These are phyloP conservation scores for Euphorbia pulcherrima DNA, from an alignment of 345 rosid species.

Conservation along the genomic window DNA sequence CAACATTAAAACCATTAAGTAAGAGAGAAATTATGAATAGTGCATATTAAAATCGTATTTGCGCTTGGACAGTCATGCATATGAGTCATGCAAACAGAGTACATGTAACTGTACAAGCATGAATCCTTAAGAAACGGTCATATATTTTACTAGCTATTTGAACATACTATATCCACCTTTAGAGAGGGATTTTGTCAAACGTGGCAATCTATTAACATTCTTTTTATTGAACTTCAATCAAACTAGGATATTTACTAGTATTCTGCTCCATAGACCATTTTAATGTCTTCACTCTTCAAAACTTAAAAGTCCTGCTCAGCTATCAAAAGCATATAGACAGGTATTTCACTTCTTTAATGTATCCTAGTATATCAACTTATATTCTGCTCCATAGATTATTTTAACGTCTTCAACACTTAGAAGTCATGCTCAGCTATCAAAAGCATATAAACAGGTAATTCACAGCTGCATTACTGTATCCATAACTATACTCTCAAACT, in stretches of 20 bases:
- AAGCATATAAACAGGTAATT: neutral
- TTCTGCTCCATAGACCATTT: neutral
- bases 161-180: neutral
- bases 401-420: neutral
- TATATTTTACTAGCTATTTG: neutral
- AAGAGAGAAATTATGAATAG: neutral
- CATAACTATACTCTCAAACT: neutral
- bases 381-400: neutral
- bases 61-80: neutral
- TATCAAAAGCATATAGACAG: neutral
- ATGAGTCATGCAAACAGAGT: neutral
- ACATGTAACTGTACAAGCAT: neutral
- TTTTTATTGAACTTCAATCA: neutral
- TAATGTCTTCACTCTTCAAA: neutral
- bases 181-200: neutral
- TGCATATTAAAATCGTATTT: neutral
- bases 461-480: neutral
- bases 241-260: neutral
- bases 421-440: conserved; percentile 3
- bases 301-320: neutral
- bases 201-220: neutral
- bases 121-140: neutral
- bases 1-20: conserved; percentile 20
- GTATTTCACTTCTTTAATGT: neutral
- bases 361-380: neutral